Percentiles rank a stretch among this genome's conserved stretches.
Evolutionary conservation across 2,329 filamentous ascomycete genomes (phyloP).

Genomic region (Domatiomyces globalis): DNA sequence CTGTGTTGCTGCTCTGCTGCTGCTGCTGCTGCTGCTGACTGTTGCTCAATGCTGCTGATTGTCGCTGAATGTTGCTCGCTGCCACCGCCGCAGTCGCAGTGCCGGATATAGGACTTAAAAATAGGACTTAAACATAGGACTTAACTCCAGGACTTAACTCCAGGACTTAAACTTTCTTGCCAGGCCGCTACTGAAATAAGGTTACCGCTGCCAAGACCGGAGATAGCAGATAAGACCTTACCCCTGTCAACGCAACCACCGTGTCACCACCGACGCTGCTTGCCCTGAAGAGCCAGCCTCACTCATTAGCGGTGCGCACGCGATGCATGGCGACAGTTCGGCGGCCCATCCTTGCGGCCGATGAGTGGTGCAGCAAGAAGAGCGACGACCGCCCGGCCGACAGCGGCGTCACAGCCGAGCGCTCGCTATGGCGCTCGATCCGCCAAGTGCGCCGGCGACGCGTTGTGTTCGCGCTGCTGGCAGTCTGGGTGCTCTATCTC

Average conservation of each 20-base stretch:
- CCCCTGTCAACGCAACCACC: no score
- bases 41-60: background rate
- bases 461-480: constrained; percentile 33
- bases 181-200: no score
- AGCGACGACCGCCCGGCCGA: background rate
- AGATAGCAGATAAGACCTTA: background rate
- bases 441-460: constrained; percentile 32
- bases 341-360: background rate
- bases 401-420: background rate
- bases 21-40: background rate
- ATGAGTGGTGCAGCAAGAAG: background rate
- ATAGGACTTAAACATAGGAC: no score
- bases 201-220: no score
- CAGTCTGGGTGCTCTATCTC: constrained; percentile 44
- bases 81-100: no score
- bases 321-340: background rate
- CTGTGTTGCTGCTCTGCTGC: background rate
- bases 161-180: background rate
- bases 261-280: background rate
- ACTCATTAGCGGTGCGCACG: background rate
- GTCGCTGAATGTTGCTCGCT: background rate
- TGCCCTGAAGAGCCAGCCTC: background rate
- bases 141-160: no score
- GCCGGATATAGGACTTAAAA: background rate
- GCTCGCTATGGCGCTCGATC: background rate